Conservation (phyloP, 108 stramenopile genomes). For the Pseudonitzschia pungens region DNA sequence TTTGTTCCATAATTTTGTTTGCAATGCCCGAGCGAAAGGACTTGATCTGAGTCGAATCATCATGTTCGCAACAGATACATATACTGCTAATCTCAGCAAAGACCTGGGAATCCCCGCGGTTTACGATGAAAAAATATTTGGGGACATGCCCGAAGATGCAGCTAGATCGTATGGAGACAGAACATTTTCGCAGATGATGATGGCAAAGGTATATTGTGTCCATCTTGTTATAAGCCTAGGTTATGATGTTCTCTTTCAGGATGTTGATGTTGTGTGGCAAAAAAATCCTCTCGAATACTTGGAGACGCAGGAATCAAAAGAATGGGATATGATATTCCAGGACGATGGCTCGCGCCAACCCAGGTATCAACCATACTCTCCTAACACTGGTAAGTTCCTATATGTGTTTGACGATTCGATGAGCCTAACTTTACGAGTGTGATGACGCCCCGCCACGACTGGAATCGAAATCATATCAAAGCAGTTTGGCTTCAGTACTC, state of each 20-base stretch:
- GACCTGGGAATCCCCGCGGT: conserved; percentile 57
- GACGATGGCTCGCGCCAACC: conserved; percentile 81
- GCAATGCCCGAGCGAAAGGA: conserved; percentile 53
- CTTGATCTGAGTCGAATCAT: conserved; percentile 49
- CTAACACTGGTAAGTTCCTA: conserved; percentile 57
- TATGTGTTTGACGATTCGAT: no score
- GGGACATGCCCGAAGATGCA: conserved; percentile 47
- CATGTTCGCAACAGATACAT: conserved; percentile 66
- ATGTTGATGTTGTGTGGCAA: conserved; percentile 73
- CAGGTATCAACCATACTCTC: conserved; percentile 73
- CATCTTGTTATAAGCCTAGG: conserved; percentile 57
- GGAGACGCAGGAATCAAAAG: conserved; percentile 30
- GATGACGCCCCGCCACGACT: no score
- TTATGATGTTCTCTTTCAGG: conserved; percentile 87
- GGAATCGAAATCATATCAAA: conserved; percentile 17
- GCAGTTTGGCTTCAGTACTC: background rate
- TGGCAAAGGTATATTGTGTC: conserved; percentile 71
- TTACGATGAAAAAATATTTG: conserved; percentile 66
- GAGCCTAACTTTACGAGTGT: background rate
- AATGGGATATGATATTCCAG: conserved; percentile 63
- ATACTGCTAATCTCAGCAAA: conserved; percentile 66
- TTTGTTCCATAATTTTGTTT: conserved; percentile 73
- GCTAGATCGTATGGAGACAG: conserved; percentile 70
- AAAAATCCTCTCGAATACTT: conserved; percentile 68
- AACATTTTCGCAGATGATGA: conserved; percentile 76